A percentile compares a stretch with the other conserved stretches of the same genome.
phyloP scores from a whole-genome alignment of 805 yeast species.

The Candida takata region DNA sequence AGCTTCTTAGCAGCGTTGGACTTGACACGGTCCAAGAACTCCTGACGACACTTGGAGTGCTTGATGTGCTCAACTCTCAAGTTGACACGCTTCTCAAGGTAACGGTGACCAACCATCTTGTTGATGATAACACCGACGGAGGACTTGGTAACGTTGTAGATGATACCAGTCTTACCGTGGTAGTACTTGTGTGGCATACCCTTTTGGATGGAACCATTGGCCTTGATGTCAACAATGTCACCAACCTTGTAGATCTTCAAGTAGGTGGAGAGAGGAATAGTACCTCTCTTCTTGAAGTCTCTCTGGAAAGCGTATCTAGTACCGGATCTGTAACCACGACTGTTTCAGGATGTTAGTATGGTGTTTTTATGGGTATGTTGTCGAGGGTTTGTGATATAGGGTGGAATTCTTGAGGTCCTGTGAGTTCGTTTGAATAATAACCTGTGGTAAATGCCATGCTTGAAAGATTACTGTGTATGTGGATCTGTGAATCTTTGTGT shows the following conservation, averaged over 20 bases:
- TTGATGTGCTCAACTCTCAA: constrained; percentile 97
- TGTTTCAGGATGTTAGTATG: constrained; percentile 19
- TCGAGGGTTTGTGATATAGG: too few relatives aligned
- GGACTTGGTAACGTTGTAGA: constrained; percentile 97
- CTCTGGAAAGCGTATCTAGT: constrained; percentile 99
- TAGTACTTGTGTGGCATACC: constrained; percentile 99
- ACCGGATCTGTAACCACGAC: constrained; percentile 99
- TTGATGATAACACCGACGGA: constrained; percentile 97
- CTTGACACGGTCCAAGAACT: constrained; percentile 98
- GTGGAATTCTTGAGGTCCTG: too few relatives aligned
- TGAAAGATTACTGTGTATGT: too few relatives aligned
- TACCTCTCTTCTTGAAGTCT: constrained; percentile 96
- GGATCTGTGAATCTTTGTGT: too few relatives aligned
- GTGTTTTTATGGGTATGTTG: too few relatives aligned
- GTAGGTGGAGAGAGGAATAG: constrained; percentile 91
- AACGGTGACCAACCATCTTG: constrained; percentile 99
- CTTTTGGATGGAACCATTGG: constrained; percentile 98
- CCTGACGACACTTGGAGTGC: constrained; percentile 99
- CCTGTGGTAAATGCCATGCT: too few relatives aligned
- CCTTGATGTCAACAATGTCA: constrained; percentile 98
- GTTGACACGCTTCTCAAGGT: constrained; percentile 97
- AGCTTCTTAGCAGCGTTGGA: constrained; percentile 86
- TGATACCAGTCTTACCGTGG: constrained; percentile 99
- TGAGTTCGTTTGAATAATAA: too few relatives aligned
- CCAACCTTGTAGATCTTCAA: constrained; percentile 97